A percentile compares a stretch with the other conserved stretches of the same genome.
Conservation (phyloP, 2,329 filamentous ascomycete genomes). For the Aureobasidium melanogenum region DNA sequence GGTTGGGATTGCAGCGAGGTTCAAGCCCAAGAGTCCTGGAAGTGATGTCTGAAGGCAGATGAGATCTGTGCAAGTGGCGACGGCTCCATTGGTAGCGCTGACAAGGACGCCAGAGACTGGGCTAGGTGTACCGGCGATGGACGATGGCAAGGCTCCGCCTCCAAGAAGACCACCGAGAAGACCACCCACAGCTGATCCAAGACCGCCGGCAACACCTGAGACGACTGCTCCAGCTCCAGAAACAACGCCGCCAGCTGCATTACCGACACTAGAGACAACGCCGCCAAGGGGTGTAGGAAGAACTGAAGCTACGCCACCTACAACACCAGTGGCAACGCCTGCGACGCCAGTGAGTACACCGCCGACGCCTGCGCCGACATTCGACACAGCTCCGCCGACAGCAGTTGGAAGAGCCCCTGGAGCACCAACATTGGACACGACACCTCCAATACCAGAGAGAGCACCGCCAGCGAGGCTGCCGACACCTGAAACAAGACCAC, state of each 20-base stretch:
- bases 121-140: background rate
- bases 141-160: slow-evolving; percentile 5
- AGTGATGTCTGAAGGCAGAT: slow-evolving; percentile 7
- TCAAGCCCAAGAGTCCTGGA: slow-evolving; percentile 1
- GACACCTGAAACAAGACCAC: background rate
- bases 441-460: background rate
- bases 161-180: slow-evolving; percentile 1
- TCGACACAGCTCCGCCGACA: background rate
- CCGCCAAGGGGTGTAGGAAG: background rate
- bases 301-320: background rate
- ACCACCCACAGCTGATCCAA: background rate
- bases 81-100: slow-evolving; percentile 5
- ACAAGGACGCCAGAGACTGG: slow-evolving; percentile 7
- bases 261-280: background rate
- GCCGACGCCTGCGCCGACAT: background rate
- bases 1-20: background rate
- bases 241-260: background rate
- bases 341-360: background rate
- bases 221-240: background rate
- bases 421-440: background rate
- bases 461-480: background rate
- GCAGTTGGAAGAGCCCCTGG: background rate
- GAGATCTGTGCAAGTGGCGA: slow-evolving; percentile 8
- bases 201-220: background rate
- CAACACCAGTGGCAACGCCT: background rate